Conservation (phyloP, 2,329 filamentous ascomycete genomes). For the Nannizzia gypsea region DNA sequence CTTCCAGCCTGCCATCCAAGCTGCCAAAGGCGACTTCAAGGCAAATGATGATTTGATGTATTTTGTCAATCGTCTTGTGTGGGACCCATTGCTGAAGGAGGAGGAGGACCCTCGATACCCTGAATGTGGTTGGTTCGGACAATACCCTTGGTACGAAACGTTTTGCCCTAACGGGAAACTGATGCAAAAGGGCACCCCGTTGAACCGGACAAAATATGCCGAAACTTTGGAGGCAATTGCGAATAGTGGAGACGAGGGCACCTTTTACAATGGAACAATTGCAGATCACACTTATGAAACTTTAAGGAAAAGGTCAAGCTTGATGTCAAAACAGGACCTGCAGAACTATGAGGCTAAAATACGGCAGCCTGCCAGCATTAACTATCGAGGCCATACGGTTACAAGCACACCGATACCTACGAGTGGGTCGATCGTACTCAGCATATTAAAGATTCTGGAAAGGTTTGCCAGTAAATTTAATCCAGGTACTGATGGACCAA, state of each 20-base stretch:
- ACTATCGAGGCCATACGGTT: conserved; percentile 59
- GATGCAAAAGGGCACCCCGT: conserved; percentile 59
- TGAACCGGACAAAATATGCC: conserved; percentile 70
- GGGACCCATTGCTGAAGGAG: too few relatives aligned
- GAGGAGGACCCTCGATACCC: too few relatives aligned
- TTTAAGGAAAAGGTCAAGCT: conserved; percentile 50
- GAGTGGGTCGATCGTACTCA: conserved; percentile 65
- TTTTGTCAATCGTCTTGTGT: conserved; percentile 53
- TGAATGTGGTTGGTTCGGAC: background rate
- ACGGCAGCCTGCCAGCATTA: conserved; percentile 32
- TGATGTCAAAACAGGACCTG: conserved; percentile 70
- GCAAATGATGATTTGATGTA: conserved; percentile 61
- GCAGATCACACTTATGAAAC: conserved; percentile 58
- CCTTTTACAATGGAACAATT: conserved; percentile 59
- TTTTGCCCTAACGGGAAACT: conserved; percentile 74
- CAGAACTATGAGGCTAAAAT: conserved; percentile 55
- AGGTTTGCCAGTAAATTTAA: conserved; percentile 57
- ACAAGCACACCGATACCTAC: conserved; percentile 57
- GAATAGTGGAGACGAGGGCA: conserved; percentile 52
- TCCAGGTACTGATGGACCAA: conserved; percentile 49
- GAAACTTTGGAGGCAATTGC: conserved; percentile 67
- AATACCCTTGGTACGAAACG: conserved; percentile 62
- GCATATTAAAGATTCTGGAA: conserved; percentile 70
- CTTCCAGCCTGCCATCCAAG: conserved; percentile 59
- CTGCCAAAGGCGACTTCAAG: conserved; percentile 39